Percentiles rank a stretch among this genome's conserved stretches.
Evolutionary conservation across 148 eudicot species (phyloP).

Genomic region (Vaccinium vitisidaea): DNA sequence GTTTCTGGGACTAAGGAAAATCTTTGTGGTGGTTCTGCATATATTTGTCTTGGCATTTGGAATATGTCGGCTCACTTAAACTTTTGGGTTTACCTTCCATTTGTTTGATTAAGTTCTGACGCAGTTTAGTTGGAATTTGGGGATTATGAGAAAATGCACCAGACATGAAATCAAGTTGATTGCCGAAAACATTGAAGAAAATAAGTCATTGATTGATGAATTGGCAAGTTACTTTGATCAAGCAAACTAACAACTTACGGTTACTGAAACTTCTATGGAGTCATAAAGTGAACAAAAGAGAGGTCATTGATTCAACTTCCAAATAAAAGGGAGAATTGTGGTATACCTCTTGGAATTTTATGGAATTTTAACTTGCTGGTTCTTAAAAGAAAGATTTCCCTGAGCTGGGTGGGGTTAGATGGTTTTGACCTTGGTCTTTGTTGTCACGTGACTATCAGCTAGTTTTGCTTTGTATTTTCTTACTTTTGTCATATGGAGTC

Average conservation of each 20-base stretch:
- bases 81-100: not conserved
- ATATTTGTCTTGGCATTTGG: not conserved
- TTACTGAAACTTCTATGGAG: not conserved
- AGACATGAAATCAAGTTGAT: not conserved
- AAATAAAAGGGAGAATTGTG: not conserved
- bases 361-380: not conserved
- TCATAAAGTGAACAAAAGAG: constrained; percentile 8
- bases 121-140: not conserved
- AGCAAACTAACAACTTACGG: not conserved
- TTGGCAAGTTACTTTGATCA: not conserved
- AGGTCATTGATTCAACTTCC: not conserved
- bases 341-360: not conserved
- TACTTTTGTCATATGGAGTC: too few relatives aligned
- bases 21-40: not conserved
- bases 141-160: not conserved
- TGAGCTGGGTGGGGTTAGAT: not conserved
- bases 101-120: not conserved
- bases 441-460: too few relatives aligned
- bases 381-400: not conserved
- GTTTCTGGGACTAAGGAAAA: not conserved
- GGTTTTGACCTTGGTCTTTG: not conserved
- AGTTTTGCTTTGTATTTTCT: too few relatives aligned
- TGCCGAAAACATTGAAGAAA: too few relatives aligned
- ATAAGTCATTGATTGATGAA: not conserved
- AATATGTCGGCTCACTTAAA: not conserved